Evolutionary conservation across 352 stramenopile genomes (phyloP), one percentile per base, ranked within the genome.

Genomic region (Phytophthora tentaculata): DNA sequence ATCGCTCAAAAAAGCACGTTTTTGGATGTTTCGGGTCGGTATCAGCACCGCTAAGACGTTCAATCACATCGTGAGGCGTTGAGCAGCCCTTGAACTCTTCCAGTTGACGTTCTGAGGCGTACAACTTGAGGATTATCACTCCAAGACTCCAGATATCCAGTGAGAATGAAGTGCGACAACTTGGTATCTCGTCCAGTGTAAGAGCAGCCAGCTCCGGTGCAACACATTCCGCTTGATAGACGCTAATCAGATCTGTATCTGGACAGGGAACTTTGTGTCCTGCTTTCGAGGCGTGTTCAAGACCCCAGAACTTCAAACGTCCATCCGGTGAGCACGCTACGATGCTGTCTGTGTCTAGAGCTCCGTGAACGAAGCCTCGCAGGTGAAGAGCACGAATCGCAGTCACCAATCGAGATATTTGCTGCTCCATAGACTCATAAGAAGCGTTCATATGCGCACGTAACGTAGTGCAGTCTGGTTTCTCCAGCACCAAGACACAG

Each of bases 141-240:
- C 84, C 82, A 19, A 91, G 63, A 51, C 79, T 80, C 84, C 84
- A 92, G 14, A 86, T 65, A 62, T 92, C 84, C 29, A 85, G 73
- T 9, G 80, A 65, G 0, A 70, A 41, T 1, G 77, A 73, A 20
- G 81, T 70, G 29, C 75, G 67, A 45, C 23, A 58, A 16, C 41
- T 66, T 16, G 9, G 14, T 28, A 62, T 68, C 1, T 73, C 35
- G 17, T 71, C 68, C n/a, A 90, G 55, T 23, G 75, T 47, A 26
- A 77, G 56, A 5, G 56, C 52, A 28, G 81, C 78, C 49, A 88
- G 76, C 53, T 92, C 83, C 5, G 83, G 81, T 6, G 81, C 71
- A 0, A 83, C 22, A 17, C 60, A 86, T 54, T 92, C 80, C 0
- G 71, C 55, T 22, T 74, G 54, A 3, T 26, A 52, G 4, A 62